Evolutionary conservation across 345 rosid species (phyloP), one percentile per base, ranked within the genome.

Genomic region (Hevea brasiliensis): DNA sequence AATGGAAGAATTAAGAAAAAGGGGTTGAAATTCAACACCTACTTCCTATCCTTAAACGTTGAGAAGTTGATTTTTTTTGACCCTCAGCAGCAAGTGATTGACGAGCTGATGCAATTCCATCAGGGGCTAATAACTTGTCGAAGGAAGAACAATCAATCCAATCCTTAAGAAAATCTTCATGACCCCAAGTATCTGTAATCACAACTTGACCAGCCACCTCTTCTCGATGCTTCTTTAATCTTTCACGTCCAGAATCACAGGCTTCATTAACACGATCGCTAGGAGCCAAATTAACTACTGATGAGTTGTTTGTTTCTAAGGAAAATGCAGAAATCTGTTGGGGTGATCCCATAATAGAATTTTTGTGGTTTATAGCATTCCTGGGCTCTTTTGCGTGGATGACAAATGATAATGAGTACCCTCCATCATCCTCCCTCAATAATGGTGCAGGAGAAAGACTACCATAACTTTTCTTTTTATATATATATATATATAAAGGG

Each of bases 101-200:
- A 50, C 92, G 88, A 71, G 97, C 97, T 13, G 87, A 87, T 29
- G 85, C 82, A 71, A 89, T 78, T 56, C 85, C 86, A 24, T 21
- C 76, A 0, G 89, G 90, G 18, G 82, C 80, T 23, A 88, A 68
- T 71, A 84, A 41, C 10, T 81, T 60, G 21, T 91, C 91, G 32
- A 91, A 91, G 0, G 88, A 68, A 0, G 89, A 79, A 55, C 65
- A 87, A 61, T 89, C 94, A 48, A 87, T 83, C 97, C 97, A 91
- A 14, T 87, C 89, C 60, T 63, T 81, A 3, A 91, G 88, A 75
- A 84, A 58, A 17, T 79, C 81, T 72, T 91, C 97, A 45, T 89
- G 85, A 0, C 86, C 88, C 97, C 97, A 89, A 8, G 57, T 74
- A 0, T 91, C 97, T 7, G 94, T 94, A 72, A 91, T 80, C 68